Evolutionary conservation across 257 asterid genomes (phyloP), one percentile per base, ranked within the genome.

Genomic region (Anisodus acutangulus): DNA sequence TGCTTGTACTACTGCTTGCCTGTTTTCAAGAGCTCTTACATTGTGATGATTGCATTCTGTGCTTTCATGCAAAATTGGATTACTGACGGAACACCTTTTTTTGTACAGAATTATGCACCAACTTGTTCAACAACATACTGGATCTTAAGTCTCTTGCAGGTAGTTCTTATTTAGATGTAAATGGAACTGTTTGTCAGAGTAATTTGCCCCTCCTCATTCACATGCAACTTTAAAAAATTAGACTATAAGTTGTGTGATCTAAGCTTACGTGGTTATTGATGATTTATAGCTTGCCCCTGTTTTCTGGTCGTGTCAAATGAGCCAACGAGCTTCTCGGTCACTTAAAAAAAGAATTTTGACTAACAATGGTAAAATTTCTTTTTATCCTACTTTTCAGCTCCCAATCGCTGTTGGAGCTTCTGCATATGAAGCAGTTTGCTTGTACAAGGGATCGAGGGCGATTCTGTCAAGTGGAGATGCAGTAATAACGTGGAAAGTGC

Each of bases 371-470:
- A 45, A 3, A n/a, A n/a, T 47, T 72, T 45, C 39, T 47, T 43
- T 78, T 35, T 16, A 69, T 83, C 80, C 26, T 79, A 66, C 11
- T 81, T 83, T 31, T 70, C 83, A 92, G 95, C 84, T 92, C 83
- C 95, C 95, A 1, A 92, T 92, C 53, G 84, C 93, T 12, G 26
- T 90, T 67, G 93, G 91, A 72, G 91, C 88, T 49, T 90, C 93
- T 4, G 92, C 90, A 53, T 92, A 87, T 84, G 89, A 92, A 83
- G 93, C 92, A 0, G 72, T 92, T 43, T 82, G 90, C 86, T 82
- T 92, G 84, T 92, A 92, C 69, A 88, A 90, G 78, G 95, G 93
- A 39, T 86, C 88, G 88, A 89, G 80, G 78, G 89, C 84, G 80
- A 59, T 88, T n/a, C 87, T 84, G 80, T 89, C 91, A 0, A 90